Base-by-base conservation (phyloP, 1,284 basidiomycete species). In the Cutaneotrichosporon daszewskae region DNA sequence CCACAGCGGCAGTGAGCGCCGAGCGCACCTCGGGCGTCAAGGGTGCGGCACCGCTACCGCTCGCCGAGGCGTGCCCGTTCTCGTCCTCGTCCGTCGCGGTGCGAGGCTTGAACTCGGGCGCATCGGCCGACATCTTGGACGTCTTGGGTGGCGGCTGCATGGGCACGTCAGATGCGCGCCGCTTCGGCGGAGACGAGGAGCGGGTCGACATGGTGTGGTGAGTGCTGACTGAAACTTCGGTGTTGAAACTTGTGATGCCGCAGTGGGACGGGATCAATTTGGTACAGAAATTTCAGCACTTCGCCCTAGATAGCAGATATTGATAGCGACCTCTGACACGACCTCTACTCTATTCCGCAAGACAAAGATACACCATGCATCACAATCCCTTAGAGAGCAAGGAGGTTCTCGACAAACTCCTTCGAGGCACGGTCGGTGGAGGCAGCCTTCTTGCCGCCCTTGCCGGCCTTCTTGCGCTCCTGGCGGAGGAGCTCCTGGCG, bases 381-480 rank as follows among this genome's bases (percentile, higher is more conserved):
- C 49, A 19, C 47, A 51, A 40, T 40, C 45, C 32, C 59, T 87
- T 76, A 95, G 66, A 87, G 82, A 71, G 90, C 82, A 60, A 86
- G 82, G 67, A 96, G 81, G 58, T 80, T 89, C 59, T 78, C 78
- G 69, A 90, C 75, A 87, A 95, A 96, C 50, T 80, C 78, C 74
- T 89, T 82, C 71, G 85, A 82, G 55, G 87, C 87, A 49, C 82
- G 76, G 50, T 60, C 66, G 34, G 51, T 53, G 29, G 64, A 59
- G 37, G 55, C 55, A 42, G 67, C 51, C 64, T 70, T 71, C 69
- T 73, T 71, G 55, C 57, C 62, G 54, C 58, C 62, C 50, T 47
- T 49, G 47, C 62, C 65, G 54, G 64, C 64, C 50, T 59, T 53
- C 59, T 68, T 68, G 50, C 62, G 59, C 64, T 71, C 61, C 54